Evolutionary conservation across 1,139 yeast genomes (phyloP).

Genomic region (Magnusiomyces suaveolens): DNA sequence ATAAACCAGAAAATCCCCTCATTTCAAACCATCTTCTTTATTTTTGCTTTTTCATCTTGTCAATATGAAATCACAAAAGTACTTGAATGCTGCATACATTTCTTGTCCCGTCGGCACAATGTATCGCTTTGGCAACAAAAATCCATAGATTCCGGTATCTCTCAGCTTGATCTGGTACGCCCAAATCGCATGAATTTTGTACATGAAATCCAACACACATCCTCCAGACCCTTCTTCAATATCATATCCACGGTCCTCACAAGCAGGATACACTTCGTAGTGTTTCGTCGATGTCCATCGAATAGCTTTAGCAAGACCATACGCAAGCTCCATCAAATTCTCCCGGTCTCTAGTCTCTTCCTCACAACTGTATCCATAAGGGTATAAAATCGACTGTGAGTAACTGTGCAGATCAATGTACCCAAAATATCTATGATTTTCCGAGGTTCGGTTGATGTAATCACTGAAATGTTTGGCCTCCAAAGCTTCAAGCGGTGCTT

Average conservation of each 20-base stretch:
- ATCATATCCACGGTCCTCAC: constrained; percentile 56
- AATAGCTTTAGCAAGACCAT: constrained; percentile 67
- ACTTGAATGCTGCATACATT: constrained; percentile 56
- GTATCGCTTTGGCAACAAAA: constrained; percentile 59
- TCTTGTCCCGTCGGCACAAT: constrained; percentile 73
- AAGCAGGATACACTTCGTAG: constrained; percentile 66
- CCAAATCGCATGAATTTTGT: constrained; percentile 72
- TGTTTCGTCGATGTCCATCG: constrained; percentile 51
- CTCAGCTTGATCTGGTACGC: constrained; percentile 75
- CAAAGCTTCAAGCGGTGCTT: constrained; percentile 61
- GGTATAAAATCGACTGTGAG: constrained; percentile 72
- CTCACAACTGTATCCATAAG: constrained; percentile 71
- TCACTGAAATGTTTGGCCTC: constrained; percentile 60
- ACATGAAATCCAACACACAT: constrained; percentile 74
- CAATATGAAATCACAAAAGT: constrained; percentile 55
- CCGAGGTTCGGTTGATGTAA: constrained; percentile 47
- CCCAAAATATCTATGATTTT: constrained; percentile 58
- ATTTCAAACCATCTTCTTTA: too few species aligned
- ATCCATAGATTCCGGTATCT: constrained; percentile 79
- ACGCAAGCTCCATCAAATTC: constrained; percentile 68
- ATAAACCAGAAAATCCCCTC: too few species aligned
- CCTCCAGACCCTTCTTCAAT: constrained; percentile 74
- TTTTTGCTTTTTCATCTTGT: constrained; percentile 49
- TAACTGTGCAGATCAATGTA: constrained; percentile 78
- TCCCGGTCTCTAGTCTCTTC: constrained; percentile 69